Evolutionary conservation across 345 rosid genomes (phyloP), one percentile per base, ranked within the genome.

Genomic region (Brassica rapa): DNA sequence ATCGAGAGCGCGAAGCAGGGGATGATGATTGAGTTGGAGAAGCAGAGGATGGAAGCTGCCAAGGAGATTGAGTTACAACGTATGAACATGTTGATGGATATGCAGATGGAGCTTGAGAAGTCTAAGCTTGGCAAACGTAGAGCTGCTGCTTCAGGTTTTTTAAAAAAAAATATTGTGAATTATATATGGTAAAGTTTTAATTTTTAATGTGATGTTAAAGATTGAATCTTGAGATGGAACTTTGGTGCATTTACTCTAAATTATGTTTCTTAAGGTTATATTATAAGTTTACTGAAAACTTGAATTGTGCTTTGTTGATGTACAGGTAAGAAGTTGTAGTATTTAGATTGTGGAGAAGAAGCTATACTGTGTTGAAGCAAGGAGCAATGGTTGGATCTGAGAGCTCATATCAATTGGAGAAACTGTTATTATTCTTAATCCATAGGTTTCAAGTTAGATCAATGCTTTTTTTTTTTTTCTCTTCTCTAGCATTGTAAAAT

Each of bases 1-100:
- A 86, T 86, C 8, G 97, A 91, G 69, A 74, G 89, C 32, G 82
- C 81, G 51, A 91, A 91, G 83, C 86, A 88, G 77, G 78, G 82
- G 79, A 88, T 85, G 77, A 85, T 89, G 92, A 85, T 88, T 78
- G 90, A 87, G 30, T 83, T 91, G 87, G 94, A 91, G 88, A 89
- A 84, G 77, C 91, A 92, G 84, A 86, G 93, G 63, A 86, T 90
- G 93, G 85, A 85, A 84, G 84, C 87, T n/a, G 81, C 88, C 0
- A 88, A 86, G 70, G 93, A 88, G 80, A 77, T 92, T 39, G 95
- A 89, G 87, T 85, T 85, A 73, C 89, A 87, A 66, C 81, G 91
- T 59, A 87, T 92, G 95, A 84, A 88, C 53, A 86, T 92, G 86
- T 83, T 92, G 62, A 85, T 88, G 27, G 93, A 86, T 74, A 83